Percentiles rank a stretch among this genome's conserved stretches.
phyloP scores from a whole-genome alignment of 768 basidiomycete species.

The Lactarius evosmus region DNA sequence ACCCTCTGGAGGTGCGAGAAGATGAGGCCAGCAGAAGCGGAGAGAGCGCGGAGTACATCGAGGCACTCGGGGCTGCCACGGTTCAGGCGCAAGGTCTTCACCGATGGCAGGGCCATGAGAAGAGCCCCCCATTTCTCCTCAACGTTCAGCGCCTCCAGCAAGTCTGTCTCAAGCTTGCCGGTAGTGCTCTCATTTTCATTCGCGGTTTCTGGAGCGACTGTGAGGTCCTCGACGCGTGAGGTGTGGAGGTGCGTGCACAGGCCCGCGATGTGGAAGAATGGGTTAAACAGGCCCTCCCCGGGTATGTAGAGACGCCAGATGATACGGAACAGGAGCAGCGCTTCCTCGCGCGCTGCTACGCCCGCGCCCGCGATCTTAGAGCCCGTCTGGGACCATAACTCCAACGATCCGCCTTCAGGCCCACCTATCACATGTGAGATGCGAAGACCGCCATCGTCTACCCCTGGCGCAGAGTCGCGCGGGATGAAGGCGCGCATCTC shows the following conservation, averaged over 20 bases:
- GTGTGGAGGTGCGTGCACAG: slow-evolving; percentile 1
- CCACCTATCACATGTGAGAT: slow-evolving; percentile 7
- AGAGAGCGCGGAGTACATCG: background rate
- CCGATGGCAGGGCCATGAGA: background rate
- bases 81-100: background rate
- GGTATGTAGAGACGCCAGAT: slow-evolving; percentile 8
- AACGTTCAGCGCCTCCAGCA: background rate
- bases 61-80: background rate
- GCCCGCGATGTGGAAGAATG: slow-evolving; percentile 5
- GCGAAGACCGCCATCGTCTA: slow-evolving; percentile 1
- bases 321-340: slow-evolving; percentile 10
- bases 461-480: background rate
- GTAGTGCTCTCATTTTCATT: too few species aligned
- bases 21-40: background rate
- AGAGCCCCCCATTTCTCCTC: background rate
- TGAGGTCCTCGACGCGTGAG: background rate
- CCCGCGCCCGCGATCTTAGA: background rate
- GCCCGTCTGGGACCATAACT: slow-evolving; percentile 9
- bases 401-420: slow-evolving; percentile 4
- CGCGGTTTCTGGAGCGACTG: background rate
- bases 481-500: slow-evolving; percentile 12
- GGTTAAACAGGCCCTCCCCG: slow-evolving; percentile 3
- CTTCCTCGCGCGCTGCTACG: background rate
- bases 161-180: too few species aligned
- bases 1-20: slow-evolving; percentile 17